These are phyloP conservation scores for Alnus glutinosa DNA, from an alignment of 306 rosid species.

Conservation along the genomic window DNA sequence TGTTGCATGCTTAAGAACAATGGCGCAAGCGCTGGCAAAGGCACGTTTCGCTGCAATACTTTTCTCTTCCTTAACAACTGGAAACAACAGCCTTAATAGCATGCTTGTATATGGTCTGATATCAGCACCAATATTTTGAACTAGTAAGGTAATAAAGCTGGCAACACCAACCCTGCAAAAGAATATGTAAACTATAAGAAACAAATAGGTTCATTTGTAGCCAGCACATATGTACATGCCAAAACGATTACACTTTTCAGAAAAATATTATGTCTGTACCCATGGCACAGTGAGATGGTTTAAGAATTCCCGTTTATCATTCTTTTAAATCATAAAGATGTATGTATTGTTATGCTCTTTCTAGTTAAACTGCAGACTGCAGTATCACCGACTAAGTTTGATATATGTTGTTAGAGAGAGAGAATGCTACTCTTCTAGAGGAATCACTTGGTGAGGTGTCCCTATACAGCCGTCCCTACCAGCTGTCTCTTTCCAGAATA, in stretches of 20 bases:
- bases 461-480: too few species aligned
- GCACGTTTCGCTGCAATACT: conserved; percentile 86
- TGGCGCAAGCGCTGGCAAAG: conserved; percentile 84
- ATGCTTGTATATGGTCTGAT: conserved; percentile 76
- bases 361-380: neutral
- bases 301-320: neutral
- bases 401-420: neutral
- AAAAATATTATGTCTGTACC: neutral
- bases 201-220: conserved; percentile 13
- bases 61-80: conserved; percentile 82
- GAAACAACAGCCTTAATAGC: conserved; percentile 77
- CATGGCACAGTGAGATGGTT: neutral
- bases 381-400: neutral
- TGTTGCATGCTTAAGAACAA: conserved; percentile 58
- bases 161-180: conserved; percentile 93
- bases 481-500: too few species aligned
- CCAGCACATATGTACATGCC: neutral
- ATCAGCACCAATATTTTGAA: conserved; percentile 78
- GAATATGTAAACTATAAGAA: conserved; percentile 1
- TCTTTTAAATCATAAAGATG: neutral
- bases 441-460: too few species aligned
- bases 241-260: neutral
- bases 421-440: too few species aligned
- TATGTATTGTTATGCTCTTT: neutral
- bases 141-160: conserved; percentile 72